Evolutionary conservation across 495 filamentous ascomycete species (phyloP).

Genomic region (Tuber calosporum): DNA sequence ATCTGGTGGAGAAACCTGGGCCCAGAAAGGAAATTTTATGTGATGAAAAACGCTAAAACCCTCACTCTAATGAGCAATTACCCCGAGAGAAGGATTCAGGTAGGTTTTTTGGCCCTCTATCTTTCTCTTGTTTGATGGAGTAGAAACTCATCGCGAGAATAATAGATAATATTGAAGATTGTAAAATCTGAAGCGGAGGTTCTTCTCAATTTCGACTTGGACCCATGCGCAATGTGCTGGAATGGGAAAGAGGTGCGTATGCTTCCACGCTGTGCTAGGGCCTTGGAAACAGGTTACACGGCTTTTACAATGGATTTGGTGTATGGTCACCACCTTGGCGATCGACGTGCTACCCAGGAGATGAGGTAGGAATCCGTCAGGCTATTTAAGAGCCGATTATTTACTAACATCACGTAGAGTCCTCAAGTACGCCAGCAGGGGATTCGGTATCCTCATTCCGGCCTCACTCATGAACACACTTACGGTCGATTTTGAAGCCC

Average conservation of each 20-base stretch:
- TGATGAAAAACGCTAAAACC: constrained; percentile 42
- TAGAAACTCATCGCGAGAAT: neutral
- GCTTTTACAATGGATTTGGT: constrained; percentile 44
- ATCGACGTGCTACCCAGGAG: constrained; percentile 42
- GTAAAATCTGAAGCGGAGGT: constrained; percentile 39
- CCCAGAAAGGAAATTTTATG: constrained; percentile 12
- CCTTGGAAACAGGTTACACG: constrained; percentile 44
- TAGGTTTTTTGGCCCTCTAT: neutral
- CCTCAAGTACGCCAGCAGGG: constrained; percentile 43
- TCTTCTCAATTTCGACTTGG: constrained; percentile 44
- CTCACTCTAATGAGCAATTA: constrained; percentile 40
- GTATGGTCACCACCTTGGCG: constrained; percentile 42
- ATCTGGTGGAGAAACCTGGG: constrained; percentile 40
- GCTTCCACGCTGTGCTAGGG: constrained; percentile 44
- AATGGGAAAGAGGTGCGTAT: constrained; percentile 42
- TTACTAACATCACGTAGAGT: constrained; percentile 14
- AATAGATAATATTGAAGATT: constrained; percentile 41
- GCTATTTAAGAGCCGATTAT: neutral
- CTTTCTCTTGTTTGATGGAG: neutral
- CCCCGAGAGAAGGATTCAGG: constrained; percentile 41
- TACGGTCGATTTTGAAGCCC: constrained; percentile 16
- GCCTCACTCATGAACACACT: constrained; percentile 41
- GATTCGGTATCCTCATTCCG: constrained; percentile 42
- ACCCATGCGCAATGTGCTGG: constrained; percentile 44
- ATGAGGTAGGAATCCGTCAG: neutral